Percentiles rank a stretch among this genome's conserved stretches.
Conservation (phyloP, 805 yeast genomes). For the Cyberlindnera sargentensis region DNA sequence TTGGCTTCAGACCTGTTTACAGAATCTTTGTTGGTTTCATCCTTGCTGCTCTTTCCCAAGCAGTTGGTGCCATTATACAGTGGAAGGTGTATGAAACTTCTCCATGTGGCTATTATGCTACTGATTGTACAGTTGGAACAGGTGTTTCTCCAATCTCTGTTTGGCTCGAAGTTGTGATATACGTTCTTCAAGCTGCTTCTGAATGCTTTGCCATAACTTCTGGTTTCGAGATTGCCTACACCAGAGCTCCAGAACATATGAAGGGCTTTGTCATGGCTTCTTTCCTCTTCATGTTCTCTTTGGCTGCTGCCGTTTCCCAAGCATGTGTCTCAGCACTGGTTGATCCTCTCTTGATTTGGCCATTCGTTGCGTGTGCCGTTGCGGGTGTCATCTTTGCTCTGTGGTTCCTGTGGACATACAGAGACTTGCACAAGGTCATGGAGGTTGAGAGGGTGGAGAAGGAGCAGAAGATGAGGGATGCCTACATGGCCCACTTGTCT, state of each 20-base stretch:
- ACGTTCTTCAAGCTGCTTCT: conserved; percentile 63
- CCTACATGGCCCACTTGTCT: no score
- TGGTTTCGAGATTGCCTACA: conserved; percentile 78
- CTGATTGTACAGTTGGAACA: conserved; percentile 34
- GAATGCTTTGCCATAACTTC: conserved; percentile 78
- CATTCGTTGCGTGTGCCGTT: conserved; percentile 55
- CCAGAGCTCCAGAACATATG: conserved; percentile 65
- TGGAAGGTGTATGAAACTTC: conserved; percentile 60
- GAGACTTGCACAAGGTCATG: conserved; percentile 18
- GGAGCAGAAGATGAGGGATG: conserved; percentile 11
- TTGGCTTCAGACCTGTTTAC: conserved; percentile 61
- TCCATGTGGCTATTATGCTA: conserved; percentile 65
- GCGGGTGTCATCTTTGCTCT: conserved; percentile 54
- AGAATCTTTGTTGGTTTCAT: conserved; percentile 67
- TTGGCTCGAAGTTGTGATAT: conserved; percentile 60
- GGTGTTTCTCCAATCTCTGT: conserved; percentile 43
- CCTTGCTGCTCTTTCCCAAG: conserved; percentile 38
- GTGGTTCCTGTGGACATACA: conserved; percentile 36
- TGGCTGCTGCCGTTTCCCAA: conserved; percentile 72
- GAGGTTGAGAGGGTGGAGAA: conserved; percentile 15
- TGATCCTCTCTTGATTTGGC: conserved; percentile 68
- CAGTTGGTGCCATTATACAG: conserved; percentile 41
- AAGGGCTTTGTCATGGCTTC: conserved; percentile 39
- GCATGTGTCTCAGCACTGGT: conserved; percentile 60
- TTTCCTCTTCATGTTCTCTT: conserved; percentile 66